These are phyloP conservation scores for Beauveria sp. DNA, from an alignment of 2,329 filamentous ascomycete species.

Conservation along the genomic window DNA sequence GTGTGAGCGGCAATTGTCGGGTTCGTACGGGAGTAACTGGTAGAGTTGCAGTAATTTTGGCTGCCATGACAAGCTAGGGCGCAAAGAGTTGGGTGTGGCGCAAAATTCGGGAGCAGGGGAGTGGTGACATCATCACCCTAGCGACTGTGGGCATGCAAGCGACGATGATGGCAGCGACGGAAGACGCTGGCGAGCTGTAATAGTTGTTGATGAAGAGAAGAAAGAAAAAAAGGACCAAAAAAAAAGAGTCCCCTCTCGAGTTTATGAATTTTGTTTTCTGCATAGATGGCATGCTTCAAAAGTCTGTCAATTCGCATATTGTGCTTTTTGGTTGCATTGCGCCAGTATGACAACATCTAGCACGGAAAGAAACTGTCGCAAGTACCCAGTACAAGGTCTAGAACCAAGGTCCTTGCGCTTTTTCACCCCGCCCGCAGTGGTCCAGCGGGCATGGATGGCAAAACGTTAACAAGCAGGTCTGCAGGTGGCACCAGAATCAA, in stretches of 20 bases:
- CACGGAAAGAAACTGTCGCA: background rate
- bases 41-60: no score
- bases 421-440: background rate
- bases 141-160: constrained; percentile 10
- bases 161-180: background rate
- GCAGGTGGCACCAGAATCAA: background rate
- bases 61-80: no score
- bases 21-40: background rate
- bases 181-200: background rate
- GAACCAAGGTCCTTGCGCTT: background rate
- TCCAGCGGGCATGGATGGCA: background rate
- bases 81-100: background rate
- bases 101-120: background rate
- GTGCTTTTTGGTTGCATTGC: background rate
- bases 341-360: constrained; percentile 7
- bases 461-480: background rate
- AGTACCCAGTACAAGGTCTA: constrained; percentile 9
- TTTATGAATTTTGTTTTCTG: no score
- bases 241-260: no score
- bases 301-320: no score
- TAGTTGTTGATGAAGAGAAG: background rate
- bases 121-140: constrained; percentile 27
- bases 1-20: constrained; percentile 4
- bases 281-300: no score
- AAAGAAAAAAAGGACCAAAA: background rate